Evolutionary conservation across 441 rosid genomes (phyloP).

Genomic region (Adansonia rubrostipa): DNA sequence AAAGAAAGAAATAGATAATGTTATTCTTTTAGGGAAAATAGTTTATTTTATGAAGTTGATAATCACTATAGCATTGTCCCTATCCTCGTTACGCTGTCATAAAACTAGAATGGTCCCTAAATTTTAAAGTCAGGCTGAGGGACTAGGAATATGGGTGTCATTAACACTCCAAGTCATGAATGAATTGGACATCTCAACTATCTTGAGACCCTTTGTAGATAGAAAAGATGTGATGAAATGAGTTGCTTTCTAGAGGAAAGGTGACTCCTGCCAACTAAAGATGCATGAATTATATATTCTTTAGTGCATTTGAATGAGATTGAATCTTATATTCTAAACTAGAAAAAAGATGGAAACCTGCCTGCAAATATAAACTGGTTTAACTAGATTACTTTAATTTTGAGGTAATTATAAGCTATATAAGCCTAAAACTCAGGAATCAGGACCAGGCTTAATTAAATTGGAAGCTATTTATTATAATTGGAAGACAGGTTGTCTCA

Average conservation of each 20-base stretch:
- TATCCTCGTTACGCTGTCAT: neutral
- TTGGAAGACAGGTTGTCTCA: constrained; percentile 14
- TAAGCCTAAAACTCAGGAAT: neutral
- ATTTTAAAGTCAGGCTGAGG: constrained; percentile 15
- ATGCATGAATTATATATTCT: constrained; percentile 13
- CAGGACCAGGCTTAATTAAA: neutral
- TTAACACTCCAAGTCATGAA: constrained; percentile 28
- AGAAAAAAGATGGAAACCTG: neutral
- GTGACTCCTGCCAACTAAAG: constrained; percentile 24
- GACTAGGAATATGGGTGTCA: constrained; percentile 34
- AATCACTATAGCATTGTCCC: constrained; percentile 12
- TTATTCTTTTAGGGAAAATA: constrained; percentile 32
- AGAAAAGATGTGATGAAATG: neutral
- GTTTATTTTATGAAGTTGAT: constrained; percentile 19
- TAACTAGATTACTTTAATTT: neutral
- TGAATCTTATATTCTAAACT: neutral
- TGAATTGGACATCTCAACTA: constrained; percentile 43
- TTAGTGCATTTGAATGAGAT: neutral
- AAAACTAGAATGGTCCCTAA: constrained; percentile 33
- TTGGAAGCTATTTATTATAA: neutral
- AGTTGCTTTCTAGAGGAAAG: constrained; percentile 17
- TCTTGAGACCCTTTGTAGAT: constrained; percentile 8
- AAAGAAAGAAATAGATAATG: constrained; percentile 21
- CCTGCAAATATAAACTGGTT: neutral
- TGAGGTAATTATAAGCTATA: neutral